phyloP scores from a whole-genome alignment of 345 rosid species.

The Aquilaria yunnanensis region DNA sequence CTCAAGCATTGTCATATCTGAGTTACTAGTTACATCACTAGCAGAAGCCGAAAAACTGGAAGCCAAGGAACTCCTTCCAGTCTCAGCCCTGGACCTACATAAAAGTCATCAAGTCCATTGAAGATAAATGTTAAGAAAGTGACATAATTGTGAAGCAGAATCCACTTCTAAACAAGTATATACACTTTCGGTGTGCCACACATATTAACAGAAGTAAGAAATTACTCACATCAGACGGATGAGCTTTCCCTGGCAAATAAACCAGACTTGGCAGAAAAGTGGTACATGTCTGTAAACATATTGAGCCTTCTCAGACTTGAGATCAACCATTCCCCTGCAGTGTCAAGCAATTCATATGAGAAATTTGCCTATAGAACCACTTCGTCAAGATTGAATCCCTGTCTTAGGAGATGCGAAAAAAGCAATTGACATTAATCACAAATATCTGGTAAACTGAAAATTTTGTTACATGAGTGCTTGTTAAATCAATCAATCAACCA shows the following conservation, averaged over 20 bases:
- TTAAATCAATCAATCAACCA: too few species aligned
- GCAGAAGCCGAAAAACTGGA: slow-evolving; percentile 9
- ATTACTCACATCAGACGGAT: slow-evolving; percentile 33
- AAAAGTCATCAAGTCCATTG: background rate
- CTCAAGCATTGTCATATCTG: background rate
- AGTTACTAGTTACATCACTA: background rate
- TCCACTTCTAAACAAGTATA: background rate
- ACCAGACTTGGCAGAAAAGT: slow-evolving; percentile 46
- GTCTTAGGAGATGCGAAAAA: background rate
- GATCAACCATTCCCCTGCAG: slow-evolving; percentile 49
- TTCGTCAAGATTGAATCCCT: background rate
- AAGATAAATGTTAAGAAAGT: background rate
- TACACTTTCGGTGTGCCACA: too few species aligned
- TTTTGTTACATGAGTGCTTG: background rate
- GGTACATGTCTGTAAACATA: slow-evolving; percentile 41
- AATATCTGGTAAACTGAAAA: background rate
- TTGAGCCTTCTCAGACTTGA: slow-evolving; percentile 57
- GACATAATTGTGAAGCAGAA: slow-evolving; percentile 1
- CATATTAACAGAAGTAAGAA: too few species aligned
- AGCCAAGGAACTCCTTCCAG: slow-evolving; percentile 1
- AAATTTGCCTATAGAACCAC: background rate
- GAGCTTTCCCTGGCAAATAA: slow-evolving; percentile 43
- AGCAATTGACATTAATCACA: background rate
- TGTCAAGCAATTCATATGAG: slow-evolving; percentile 14
- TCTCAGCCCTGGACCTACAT: slow-evolving; percentile 1